A percentile compares a stretch with the other conserved stretches of the same genome.
Evolutionary conservation across 1,284 basidiomycete genomes (phyloP).

Genomic region (Meripilus lineatus): DNA sequence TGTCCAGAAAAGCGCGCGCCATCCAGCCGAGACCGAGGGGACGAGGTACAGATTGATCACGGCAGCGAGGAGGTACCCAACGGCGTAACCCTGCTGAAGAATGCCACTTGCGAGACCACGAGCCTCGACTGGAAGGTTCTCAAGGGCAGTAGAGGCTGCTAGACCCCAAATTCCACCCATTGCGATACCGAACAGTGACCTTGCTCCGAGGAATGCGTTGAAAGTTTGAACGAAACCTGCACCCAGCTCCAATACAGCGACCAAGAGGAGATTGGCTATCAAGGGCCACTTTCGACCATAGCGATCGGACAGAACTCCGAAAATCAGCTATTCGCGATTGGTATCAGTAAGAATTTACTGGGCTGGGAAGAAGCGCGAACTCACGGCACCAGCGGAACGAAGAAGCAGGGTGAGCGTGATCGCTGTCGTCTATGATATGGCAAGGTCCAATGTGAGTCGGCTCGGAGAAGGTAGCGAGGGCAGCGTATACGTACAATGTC

Average conservation of each 20-base stretch:
- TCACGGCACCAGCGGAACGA: slow-evolving; percentile 79
- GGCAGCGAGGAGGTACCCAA: slow-evolving; percentile 43
- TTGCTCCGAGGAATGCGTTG: slow-evolving; percentile 63
- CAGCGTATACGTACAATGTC: slow-evolving; percentile 47
- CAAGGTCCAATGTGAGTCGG: slow-evolving; percentile 1
- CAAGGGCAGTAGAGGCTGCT: slow-evolving; percentile 73
- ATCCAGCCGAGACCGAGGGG: slow-evolving; percentile 41
- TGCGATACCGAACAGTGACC: slow-evolving; percentile 78
- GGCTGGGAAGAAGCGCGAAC: slow-evolving; percentile 14
- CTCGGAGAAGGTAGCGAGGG: slow-evolving; percentile 4
- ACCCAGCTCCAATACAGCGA: slow-evolving; percentile 76
- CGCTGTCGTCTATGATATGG: slow-evolving; percentile 54
- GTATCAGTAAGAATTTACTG: slow-evolving; percentile 1
- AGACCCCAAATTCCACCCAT: slow-evolving; percentile 90
- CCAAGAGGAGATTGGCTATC: slow-evolving; percentile 69
- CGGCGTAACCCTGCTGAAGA: slow-evolving; percentile 67
- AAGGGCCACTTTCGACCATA: slow-evolving; percentile 94
- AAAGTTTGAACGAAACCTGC: slow-evolving; percentile 71
- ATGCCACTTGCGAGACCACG: slow-evolving; percentile 87
- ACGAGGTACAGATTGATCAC: slow-evolving; percentile 79
- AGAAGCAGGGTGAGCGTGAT: slow-evolving; percentile 94
- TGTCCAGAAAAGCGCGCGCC: slow-evolving; percentile 69
- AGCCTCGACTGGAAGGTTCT: slow-evolving; percentile 83
- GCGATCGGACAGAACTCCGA: slow-evolving; percentile 78
- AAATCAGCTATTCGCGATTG: slow-evolving; percentile 50